Conservation (phyloP, 2,329 filamentous ascomycete species). For the Didymella pomorum region DNA sequence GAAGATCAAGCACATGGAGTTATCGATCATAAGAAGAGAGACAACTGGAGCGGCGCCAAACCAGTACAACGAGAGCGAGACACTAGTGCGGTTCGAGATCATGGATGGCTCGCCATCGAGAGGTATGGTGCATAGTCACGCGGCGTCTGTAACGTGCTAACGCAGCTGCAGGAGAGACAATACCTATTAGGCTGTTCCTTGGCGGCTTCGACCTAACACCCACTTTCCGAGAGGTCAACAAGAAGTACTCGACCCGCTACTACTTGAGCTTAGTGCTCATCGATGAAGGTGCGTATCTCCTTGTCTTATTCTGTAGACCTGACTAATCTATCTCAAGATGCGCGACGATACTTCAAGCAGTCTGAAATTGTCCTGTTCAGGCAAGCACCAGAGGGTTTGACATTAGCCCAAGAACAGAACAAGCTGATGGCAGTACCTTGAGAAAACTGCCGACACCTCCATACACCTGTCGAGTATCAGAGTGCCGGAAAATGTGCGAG, state of each 20-base stretch:
- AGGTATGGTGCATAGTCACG: constrained; percentile 62
- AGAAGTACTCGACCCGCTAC: constrained; percentile 98
- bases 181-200: constrained; percentile 95
- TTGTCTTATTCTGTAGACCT: not conserved
- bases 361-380: constrained; percentile 97
- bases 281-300: constrained; percentile 74
- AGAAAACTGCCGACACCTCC: constrained; percentile 9
- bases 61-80: constrained; percentile 99
- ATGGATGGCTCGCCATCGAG: constrained; percentile 99
- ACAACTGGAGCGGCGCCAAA: constrained; percentile 96
- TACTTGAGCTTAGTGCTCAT: constrained; percentile 96
- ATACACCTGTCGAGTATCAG: not conserved
- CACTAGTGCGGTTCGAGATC: constrained; percentile 97
- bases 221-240: constrained; percentile 99
- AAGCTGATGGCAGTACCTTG: constrained; percentile 51
- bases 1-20: constrained; percentile 99
- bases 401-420: constrained; percentile 58
- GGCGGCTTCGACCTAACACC: constrained; percentile 97
- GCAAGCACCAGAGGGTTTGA: constrained; percentile 67
- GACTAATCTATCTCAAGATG: constrained; percentile 67
- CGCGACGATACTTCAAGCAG: constrained; percentile 97
- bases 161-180: constrained; percentile 72
- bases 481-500: not conserved
- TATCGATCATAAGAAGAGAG: constrained; percentile 95
- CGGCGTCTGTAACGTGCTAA: constrained; percentile 28